These are phyloP conservation scores for Camellia granthamiana DNA, from an alignment of 148 eudicot genomes.

Conservation along the genomic window DNA sequence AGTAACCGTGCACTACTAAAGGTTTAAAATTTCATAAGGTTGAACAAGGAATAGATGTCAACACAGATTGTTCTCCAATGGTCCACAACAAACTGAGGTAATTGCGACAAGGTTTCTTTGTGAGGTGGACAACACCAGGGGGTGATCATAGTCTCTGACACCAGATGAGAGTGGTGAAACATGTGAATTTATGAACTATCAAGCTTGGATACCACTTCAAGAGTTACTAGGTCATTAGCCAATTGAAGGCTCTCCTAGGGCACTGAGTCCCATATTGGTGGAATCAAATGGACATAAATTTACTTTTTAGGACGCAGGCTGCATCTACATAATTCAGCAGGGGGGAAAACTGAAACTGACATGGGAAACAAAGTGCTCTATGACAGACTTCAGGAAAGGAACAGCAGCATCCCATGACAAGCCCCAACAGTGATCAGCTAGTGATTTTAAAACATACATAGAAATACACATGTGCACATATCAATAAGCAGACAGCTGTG, in stretches of 20 bases:
- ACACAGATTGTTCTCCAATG: not conserved
- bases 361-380: too few species aligned
- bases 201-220: not conserved
- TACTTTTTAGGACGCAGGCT: too few species aligned
- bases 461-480: not conserved
- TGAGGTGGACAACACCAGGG: not conserved
- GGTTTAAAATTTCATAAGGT: not conserved
- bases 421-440: not conserved
- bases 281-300: not conserved
- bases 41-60: slow-evolving; percentile 3
- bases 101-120: too few species aligned
- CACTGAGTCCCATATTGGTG: not conserved
- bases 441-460: not conserved
- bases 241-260: not conserved
- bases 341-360: not conserved
- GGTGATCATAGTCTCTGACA: not conserved
- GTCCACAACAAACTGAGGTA: not conserved
- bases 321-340: not conserved
- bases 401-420: not conserved
- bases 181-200: not conserved
- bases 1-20: not conserved
- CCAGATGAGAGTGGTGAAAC: not conserved
- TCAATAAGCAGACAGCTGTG: not conserved
- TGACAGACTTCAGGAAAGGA: not conserved
- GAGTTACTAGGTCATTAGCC: not conserved